Conservation (phyloP, 352 stramenopile species). For the Plasmopara muralis region DNA sequence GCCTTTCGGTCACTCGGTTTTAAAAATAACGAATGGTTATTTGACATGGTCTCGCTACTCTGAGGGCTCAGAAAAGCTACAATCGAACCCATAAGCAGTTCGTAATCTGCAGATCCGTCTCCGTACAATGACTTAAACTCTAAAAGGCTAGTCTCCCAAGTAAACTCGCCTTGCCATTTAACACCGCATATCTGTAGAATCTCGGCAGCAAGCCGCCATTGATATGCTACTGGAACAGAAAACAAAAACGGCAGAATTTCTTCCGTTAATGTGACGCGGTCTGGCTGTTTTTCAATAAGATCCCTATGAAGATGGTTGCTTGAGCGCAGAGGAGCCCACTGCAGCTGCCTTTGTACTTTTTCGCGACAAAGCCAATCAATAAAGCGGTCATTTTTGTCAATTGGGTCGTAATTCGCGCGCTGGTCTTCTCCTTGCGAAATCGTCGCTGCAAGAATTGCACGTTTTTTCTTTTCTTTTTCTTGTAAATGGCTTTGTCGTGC, state of each 20-base stretch:
- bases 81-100: slow-evolving; percentile 34
- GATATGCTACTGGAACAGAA: slow-evolving; percentile 27
- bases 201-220: slow-evolving; percentile 27
- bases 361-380: slow-evolving; percentile 41
- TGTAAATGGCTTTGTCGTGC: slow-evolving; percentile 23
- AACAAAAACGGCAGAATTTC: slow-evolving; percentile 80
- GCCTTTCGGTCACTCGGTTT: slow-evolving; percentile 17
- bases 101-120: slow-evolving; percentile 33
- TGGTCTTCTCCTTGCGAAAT: slow-evolving; percentile 45
- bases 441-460: slow-evolving; percentile 9
- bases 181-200: slow-evolving; percentile 48
- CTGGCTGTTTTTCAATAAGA: slow-evolving; percentile 54
- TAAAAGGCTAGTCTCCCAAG: slow-evolving; percentile 12
- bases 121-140: slow-evolving; percentile 23
- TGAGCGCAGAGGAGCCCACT: slow-evolving; percentile 55
- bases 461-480: slow-evolving; percentile 29
- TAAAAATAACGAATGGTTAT: slow-evolving; percentile 24
- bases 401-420: slow-evolving; percentile 34
- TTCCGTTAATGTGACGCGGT: slow-evolving; percentile 57
- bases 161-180: slow-evolving; percentile 17
- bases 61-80: slow-evolving; percentile 32
- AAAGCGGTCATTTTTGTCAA: slow-evolving; percentile 33
- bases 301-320: slow-evolving; percentile 37
- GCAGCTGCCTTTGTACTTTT: slow-evolving; percentile 27
- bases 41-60: slow-evolving; percentile 3